These are phyloP conservation scores for Phaeotremella fagi DNA, from an alignment of 768 basidiomycete genomes.

Conservation along the genomic window DNA sequence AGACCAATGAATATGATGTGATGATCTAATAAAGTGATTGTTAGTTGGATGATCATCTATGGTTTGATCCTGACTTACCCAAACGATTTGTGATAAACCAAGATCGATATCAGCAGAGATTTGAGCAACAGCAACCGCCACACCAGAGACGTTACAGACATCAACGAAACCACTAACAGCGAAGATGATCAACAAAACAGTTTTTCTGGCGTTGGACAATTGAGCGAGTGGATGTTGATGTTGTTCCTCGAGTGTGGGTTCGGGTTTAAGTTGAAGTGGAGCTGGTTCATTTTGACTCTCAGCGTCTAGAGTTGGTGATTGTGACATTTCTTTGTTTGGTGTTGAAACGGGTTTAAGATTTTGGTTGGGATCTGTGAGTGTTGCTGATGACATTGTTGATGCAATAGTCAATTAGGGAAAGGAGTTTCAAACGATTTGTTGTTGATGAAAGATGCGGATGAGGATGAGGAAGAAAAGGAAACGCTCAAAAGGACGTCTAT, in stretches of 20 bases:
- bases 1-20: constrained; percentile 32
- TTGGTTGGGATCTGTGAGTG: not conserved
- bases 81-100: constrained; percentile 29
- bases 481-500: too few relatives aligned
- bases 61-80: constrained; percentile 17
- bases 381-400: not conserved
- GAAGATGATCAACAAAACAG: constrained; percentile 23
- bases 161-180: constrained; percentile 23
- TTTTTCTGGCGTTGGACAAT: constrained; percentile 15
- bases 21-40: constrained; percentile 19
- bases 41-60: not conserved
- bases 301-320: not conserved
- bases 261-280: not conserved
- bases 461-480: too few relatives aligned
- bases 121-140: constrained; percentile 36
- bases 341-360: not conserved
- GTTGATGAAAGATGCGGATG: too few relatives aligned
- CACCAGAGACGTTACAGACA: constrained; percentile 31
- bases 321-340: not conserved
- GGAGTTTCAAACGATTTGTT: too few relatives aligned
- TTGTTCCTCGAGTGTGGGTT: not conserved
- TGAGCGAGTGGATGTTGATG: constrained; percentile 13
- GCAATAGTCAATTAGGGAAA: too few relatives aligned
- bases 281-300: not conserved
- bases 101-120: constrained; percentile 29